These are phyloP conservation scores for Entonaema liquescens DNA, from an alignment of 495 filamentous ascomycete species.

Conservation along the genomic window DNA sequence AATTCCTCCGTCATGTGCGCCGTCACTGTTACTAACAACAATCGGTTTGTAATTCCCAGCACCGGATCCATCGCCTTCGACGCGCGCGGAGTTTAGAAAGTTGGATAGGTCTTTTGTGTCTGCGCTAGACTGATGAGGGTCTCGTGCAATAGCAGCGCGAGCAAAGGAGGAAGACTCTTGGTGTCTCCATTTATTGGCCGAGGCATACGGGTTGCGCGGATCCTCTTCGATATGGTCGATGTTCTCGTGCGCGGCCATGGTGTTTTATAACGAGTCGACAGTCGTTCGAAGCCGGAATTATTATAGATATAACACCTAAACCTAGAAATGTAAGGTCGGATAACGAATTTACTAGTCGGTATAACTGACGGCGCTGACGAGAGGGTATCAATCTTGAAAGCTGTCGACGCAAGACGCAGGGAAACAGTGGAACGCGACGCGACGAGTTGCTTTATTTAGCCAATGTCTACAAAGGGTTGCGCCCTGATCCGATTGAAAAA, in stretches of 20 bases:
- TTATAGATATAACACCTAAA: not conserved
- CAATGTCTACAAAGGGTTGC: not conserved
- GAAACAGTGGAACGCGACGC: slow-evolving; percentile 17
- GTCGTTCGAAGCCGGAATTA: not conserved
- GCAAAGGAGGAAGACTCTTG: slow-evolving; percentile 60
- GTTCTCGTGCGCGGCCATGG: slow-evolving; percentile 43
- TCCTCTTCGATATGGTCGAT: slow-evolving; percentile 45
- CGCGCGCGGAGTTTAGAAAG: slow-evolving; percentile 59
- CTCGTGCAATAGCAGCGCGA: slow-evolving; percentile 51
- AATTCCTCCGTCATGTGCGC: slow-evolving; percentile 27
- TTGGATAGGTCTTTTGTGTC: slow-evolving; percentile 57
- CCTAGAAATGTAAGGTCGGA: not conserved
- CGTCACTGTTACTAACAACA: slow-evolving; percentile 49
- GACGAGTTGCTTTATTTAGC: slow-evolving; percentile 27
- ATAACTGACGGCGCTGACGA: slow-evolving; percentile 28
- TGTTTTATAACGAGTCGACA: slow-evolving; percentile 2
- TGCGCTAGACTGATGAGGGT: slow-evolving; percentile 49
- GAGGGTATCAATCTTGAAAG: slow-evolving; percentile 10
- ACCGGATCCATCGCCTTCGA: slow-evolving; percentile 47
- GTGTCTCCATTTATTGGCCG: slow-evolving; percentile 59
- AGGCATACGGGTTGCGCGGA: slow-evolving; percentile 58
- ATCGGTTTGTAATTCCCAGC: slow-evolving; percentile 51
- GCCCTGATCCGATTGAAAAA: slow-evolving; percentile 4
- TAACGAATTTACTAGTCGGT: slow-evolving; percentile 3
- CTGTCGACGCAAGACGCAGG: slow-evolving; percentile 9